These are phyloP conservation scores for Septoria petroselini DNA, from an alignment of 2,329 filamentous ascomycete species.

Conservation along the genomic window DNA sequence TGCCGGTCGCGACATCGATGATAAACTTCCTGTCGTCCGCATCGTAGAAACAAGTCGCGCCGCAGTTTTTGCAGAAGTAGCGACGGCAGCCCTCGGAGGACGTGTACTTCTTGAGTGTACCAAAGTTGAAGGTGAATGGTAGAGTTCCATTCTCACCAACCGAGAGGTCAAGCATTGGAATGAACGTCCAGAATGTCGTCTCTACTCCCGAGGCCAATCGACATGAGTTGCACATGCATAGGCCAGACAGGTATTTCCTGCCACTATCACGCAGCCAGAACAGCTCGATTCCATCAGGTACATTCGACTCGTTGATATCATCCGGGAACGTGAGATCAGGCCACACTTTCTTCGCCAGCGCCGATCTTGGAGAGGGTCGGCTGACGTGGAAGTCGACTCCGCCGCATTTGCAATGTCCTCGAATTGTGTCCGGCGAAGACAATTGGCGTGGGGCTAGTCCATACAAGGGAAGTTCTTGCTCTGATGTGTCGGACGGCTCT, in stretches of 20 bases:
- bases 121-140: constrained; percentile 37
- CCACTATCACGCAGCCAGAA: constrained; percentile 57
- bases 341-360: constrained; percentile 48
- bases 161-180: constrained; percentile 58
- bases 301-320: constrained; percentile 45
- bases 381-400: constrained; percentile 57
- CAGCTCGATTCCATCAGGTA: constrained; percentile 49
- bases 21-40: constrained; percentile 53
- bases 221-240: constrained; percentile 62
- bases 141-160: constrained; percentile 32
- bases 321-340: constrained; percentile 48
- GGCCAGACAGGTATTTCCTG: constrained; percentile 57
- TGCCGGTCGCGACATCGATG: constrained; percentile 62
- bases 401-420: constrained; percentile 54
- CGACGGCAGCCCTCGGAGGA: constrained; percentile 56
- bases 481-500: constrained; percentile 14
- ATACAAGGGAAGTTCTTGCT: constrained; percentile 26
- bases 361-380: constrained; percentile 51
- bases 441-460: constrained; percentile 20
- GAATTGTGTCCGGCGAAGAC: constrained; percentile 34
- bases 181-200: constrained; percentile 64
- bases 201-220: constrained; percentile 60
- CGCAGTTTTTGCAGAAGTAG: constrained; percentile 62
- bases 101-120: constrained; percentile 52
- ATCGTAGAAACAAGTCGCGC: constrained; percentile 64